Conservation (phyloP, 129 eudicot genomes). For the Chrysanthemum seticuspe region DNA sequence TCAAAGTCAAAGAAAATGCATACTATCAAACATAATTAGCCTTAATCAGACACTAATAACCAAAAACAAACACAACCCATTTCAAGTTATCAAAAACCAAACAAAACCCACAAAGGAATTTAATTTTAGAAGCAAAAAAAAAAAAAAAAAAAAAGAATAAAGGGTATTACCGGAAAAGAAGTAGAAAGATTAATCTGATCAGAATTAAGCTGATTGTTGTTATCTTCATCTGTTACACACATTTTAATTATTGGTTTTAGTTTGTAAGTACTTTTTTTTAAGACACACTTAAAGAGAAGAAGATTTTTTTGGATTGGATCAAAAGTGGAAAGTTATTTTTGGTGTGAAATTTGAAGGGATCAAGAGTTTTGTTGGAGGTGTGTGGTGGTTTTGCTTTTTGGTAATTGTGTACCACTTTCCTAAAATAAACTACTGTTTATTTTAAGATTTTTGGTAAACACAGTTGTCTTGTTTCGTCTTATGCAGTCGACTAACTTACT, state of each 20-base stretch:
- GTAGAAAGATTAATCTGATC: constrained; percentile 37
- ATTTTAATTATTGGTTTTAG: neutral
- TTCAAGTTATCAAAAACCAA: constrained; percentile 9
- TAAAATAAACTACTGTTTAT: neutral
- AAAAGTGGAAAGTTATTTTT: neutral
- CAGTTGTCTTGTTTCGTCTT: too few relatives aligned
- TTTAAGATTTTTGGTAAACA: neutral
- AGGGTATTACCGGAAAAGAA: constrained; percentile 50
- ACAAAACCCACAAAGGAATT: constrained; percentile 6
- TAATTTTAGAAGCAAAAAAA: neutral
- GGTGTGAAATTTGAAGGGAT: constrained; percentile 10
- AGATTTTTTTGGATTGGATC: constrained; percentile 12
- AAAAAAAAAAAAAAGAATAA: constrained; percentile 12
- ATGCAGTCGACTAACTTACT: too few relatives aligned
- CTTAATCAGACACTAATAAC: neutral
- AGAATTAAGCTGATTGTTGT: constrained; percentile 23
- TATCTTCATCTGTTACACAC: constrained; percentile 27
- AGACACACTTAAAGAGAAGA: too few relatives aligned
- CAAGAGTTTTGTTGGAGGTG: constrained; percentile 16
- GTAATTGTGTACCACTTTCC: constrained; percentile 2
- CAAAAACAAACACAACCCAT: constrained; percentile 19
- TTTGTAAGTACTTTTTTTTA: too few relatives aligned
- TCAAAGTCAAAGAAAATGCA: too few relatives aligned
- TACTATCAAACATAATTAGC: too few relatives aligned
- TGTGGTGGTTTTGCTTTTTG: constrained; percentile 23